Conservation (phyloP, 1,284 basidiomycete genomes). For the Heliocybe sulcata region DNA sequence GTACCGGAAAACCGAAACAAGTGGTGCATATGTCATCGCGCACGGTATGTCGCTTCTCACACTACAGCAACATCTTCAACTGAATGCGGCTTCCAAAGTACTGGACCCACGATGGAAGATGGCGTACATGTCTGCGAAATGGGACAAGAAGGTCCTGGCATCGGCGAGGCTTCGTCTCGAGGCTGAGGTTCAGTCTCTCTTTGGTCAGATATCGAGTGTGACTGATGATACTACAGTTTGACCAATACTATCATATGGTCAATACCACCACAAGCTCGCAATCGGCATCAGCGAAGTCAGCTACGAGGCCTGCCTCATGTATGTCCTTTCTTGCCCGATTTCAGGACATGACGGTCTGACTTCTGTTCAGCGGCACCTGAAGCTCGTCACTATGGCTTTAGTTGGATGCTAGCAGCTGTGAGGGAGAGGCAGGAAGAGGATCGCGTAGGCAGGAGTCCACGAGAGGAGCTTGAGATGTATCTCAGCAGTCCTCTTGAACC, state of each 20-base stretch:
- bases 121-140: constrained; percentile 12
- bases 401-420: not conserved
- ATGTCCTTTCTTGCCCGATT: not conserved
- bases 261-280: not conserved
- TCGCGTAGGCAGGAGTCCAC: not conserved
- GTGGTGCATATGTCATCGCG: constrained; percentile 20
- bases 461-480: constrained; percentile 7
- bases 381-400: not conserved
- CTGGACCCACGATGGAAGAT: constrained; percentile 14
- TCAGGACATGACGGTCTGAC: not conserved
- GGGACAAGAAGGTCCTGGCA: constrained; percentile 6
- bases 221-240: not conserved
- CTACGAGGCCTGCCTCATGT: too few relatives aligned
- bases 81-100: constrained; percentile 7
- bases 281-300: too few relatives aligned
- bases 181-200: not conserved
- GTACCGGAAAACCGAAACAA: constrained; percentile 17
- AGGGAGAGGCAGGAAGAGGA: not conserved
- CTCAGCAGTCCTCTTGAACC: constrained; percentile 7
- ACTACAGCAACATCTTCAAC: too few relatives aligned
- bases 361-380: not conserved
- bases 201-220: not conserved
- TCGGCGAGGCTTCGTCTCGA: not conserved
- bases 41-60: constrained; percentile 11
- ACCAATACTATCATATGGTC: not conserved